phyloP scores from a whole-genome alignment of 1,284 basidiomycete species.

The Vanrija humicola region DNA sequence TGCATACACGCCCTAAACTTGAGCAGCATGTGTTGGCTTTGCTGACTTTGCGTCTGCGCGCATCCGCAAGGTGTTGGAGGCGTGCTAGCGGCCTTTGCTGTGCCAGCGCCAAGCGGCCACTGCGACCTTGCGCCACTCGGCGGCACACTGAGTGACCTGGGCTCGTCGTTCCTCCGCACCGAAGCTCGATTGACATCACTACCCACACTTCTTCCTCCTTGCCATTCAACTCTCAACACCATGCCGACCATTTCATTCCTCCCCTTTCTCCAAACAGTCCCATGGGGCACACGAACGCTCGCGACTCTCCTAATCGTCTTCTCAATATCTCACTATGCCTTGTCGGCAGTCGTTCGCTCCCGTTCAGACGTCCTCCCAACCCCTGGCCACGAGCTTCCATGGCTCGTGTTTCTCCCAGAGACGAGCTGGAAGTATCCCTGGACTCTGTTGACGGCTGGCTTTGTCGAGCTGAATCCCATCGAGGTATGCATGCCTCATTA shows the following conservation, averaged over 20 bases:
- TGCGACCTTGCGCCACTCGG: too few species aligned
- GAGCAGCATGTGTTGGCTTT: too few species aligned
- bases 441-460: slow-evolving; percentile 81
- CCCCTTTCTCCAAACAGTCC: slow-evolving; percentile 46
- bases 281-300: slow-evolving; percentile 66
- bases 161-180: too few species aligned
- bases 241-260: slow-evolving; percentile 48
- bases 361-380: neutral
- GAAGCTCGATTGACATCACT: too few species aligned
- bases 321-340: slow-evolving; percentile 62
- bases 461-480: slow-evolving; percentile 77
- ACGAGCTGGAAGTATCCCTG: slow-evolving; percentile 82
- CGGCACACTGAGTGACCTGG: too few species aligned
- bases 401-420: slow-evolving; percentile 80
- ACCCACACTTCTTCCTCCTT: too few species aligned
- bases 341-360: slow-evolving; percentile 11
- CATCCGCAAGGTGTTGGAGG: too few species aligned
- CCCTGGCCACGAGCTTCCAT: slow-evolving; percentile 56
- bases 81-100: too few species aligned
- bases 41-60: too few species aligned
- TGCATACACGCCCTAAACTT: too few species aligned
- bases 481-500: slow-evolving; percentile 57
- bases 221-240: neutral
- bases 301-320: slow-evolving; percentile 63
- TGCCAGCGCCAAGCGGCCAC: too few species aligned